Base-by-base conservation (phyloP, 176 grass and related monocot species). In the Thinopyrum elongatum region DNA sequence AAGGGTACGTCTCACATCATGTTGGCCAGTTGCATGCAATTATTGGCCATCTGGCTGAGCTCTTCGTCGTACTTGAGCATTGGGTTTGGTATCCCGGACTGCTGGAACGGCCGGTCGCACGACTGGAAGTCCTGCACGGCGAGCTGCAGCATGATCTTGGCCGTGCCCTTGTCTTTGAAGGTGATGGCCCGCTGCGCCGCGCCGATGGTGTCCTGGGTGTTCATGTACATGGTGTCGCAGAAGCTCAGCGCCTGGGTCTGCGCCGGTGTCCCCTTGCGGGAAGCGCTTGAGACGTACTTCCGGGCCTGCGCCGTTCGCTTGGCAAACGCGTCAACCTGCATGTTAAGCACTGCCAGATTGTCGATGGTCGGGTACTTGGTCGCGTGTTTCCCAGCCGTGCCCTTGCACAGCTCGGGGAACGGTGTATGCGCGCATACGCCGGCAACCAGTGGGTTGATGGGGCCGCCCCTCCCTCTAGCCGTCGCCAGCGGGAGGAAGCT, bases 161-260 rank as follows among this genome's bases (percentile, higher is more conserved):
- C 59, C 13, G 89, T 90, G 34, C 58, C 34, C 74, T 65, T 90
- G 80, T 90, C 89, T 26, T 75, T 90, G 59, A 90, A 90, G 7
- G 74, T 44, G 58, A 90, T 74, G 22, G 89, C 89, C 8, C 89
- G 80, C 66, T 87, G 66, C 1, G 89, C 89, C 0, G 89, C 89
- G 31, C 85, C 85, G 26, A 90, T 90, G 31, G 89, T 87, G 59
- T 90, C 89, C 59, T 87, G 84, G 7, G 80, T 90, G 80, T 90
- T 86, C 89, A 87, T 87, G 58, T 90, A 90, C 89, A 90, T 90
- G 34, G 84, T 83, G 84, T 90, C 89, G 74, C 89, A 90, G 74
- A 90, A 90, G 5, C 25, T 74, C 10, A 90, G 75, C 26, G 80
- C 85, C 66, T 86, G 74, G 10, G 59, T 5, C 42, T 87, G 84